Evolutionary conservation across 177 flowering plant species (phyloP), one percentile per base, ranked within the genome.

Genomic region (Vitis hybrid): DNA sequence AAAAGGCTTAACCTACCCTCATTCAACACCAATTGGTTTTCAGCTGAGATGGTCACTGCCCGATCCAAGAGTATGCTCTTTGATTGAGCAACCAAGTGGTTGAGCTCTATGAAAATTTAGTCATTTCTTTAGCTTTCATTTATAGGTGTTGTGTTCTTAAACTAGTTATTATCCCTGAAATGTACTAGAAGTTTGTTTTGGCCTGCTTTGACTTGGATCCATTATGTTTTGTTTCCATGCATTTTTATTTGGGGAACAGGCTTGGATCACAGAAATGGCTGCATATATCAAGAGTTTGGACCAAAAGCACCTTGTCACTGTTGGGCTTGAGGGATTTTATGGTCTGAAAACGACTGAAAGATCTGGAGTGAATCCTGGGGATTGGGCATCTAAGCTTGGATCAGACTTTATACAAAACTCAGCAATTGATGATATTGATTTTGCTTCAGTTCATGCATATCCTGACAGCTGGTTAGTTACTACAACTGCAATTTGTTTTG

Each of bases 291-390:
- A 88, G 71, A 72, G 79, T 66, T 72, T 88, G 76, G 90, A 88
- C 77, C 65, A 70, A 26, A 85, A 85, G 2, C 92, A 88, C 78
- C 86, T 88, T 39, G 78, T 86, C 48, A 88, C 90, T 12, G 80
- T 88, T 60, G 92, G 92, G 52, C 73, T 80, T 9, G 92, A 88
- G 74, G 92, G 92, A 9, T 88, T 88, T 69, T 88, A 88, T 69
- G 83, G 92, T 9, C 75, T 67, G 4, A 70, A 76, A 57, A 31
- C 76, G 51, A 33, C 80, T 18, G 71, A 76, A 60, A 82, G 62
- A 72, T 67, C 67, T 16, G 67, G 58, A 66, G 75, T 74, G 55
- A 88, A 88, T 72, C 92, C 92, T 45, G 90, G 88, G 58, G 70
- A 77, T 13, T 88, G 92, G 90, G 92, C 90, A 18, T 77, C 84